Evolutionary conservation across 192 early-diverging fungal species (phyloP).

Genomic region (Borealophlyctis nickersoniae): DNA sequence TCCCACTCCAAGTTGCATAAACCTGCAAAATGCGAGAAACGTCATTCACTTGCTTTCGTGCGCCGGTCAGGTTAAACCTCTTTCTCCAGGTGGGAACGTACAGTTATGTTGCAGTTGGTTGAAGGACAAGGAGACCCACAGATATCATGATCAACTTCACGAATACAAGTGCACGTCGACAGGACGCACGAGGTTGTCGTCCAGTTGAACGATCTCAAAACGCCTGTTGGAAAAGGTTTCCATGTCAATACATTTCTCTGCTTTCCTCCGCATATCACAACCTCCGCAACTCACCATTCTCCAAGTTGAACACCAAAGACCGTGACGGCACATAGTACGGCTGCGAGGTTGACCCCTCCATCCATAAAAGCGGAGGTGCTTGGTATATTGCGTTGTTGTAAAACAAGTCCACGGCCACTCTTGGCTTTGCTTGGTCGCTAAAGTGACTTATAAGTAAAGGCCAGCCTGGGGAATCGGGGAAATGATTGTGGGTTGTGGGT

Average conservation of each 20-base stretch:
- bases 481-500: too few species aligned
- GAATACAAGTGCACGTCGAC: neutral
- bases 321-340: neutral
- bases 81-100: neutral
- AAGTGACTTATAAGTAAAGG: neutral
- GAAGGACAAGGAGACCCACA: neutral
- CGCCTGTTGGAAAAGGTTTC: neutral
- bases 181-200: neutral
- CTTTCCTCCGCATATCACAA: neutral
- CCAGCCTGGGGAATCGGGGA: neutral
- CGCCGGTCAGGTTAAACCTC: too few species aligned
- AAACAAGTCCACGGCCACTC: neutral
- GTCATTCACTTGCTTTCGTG: too few species aligned
- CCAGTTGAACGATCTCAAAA: neutral
- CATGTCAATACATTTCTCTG: neutral
- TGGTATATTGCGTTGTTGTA: neutral
- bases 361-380: neutral
- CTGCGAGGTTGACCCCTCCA: neutral
- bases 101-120: neutral
- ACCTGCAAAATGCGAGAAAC: neutral
- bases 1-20: neutral
- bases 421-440: neutral
- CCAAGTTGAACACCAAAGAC: neutral
- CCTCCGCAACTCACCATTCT: neutral
- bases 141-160: neutral